Percentiles rank a stretch among this genome's conserved stretches.
These are phyloP conservation scores for Colletotrichum cordylinicola DNA, from an alignment of 2,329 filamentous ascomycete genomes.

Conservation along the genomic window DNA sequence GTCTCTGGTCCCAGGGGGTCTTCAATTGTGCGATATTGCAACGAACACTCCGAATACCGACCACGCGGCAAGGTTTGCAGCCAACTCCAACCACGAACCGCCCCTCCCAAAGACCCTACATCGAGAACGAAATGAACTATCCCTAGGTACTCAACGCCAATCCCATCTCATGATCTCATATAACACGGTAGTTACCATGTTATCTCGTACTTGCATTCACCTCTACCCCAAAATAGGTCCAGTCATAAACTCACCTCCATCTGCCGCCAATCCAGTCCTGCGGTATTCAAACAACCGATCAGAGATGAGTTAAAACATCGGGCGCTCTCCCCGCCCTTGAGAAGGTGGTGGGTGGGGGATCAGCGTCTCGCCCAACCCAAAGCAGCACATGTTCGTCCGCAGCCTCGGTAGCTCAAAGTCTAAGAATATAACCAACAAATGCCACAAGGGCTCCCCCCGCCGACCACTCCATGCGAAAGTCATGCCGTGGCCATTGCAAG, in stretches of 20 bases:
- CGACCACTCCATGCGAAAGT: neutral
- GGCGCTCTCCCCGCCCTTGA: neutral
- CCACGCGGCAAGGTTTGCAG: neutral
- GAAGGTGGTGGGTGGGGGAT: neutral
- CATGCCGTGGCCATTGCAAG: neutral
- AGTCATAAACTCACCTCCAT: neutral
- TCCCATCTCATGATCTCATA: neutral
- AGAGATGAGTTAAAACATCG: neutral
- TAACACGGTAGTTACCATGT: neutral
- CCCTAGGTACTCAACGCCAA: neutral
- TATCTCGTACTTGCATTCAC: neutral
- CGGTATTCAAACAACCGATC: neutral
- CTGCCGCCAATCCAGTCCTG: neutral
- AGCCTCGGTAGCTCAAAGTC: neutral
- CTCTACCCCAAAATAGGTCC: neutral
- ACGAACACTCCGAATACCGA: neutral
- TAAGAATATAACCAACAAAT: neutral
- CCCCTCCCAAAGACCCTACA: neutral
- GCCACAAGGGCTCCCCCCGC: neutral
- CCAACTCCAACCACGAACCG: neutral
- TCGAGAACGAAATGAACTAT: neutral
- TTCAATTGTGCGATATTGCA: neutral
- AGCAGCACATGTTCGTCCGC: constrained; percentile 1
- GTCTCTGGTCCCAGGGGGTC: neutral
- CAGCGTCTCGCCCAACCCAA: neutral